Percentiles rank a stretch among this genome's conserved stretches.
These are phyloP conservation scores for Solanum sitiens DNA, from an alignment of 257 asterid species.

Conservation along the genomic window DNA sequence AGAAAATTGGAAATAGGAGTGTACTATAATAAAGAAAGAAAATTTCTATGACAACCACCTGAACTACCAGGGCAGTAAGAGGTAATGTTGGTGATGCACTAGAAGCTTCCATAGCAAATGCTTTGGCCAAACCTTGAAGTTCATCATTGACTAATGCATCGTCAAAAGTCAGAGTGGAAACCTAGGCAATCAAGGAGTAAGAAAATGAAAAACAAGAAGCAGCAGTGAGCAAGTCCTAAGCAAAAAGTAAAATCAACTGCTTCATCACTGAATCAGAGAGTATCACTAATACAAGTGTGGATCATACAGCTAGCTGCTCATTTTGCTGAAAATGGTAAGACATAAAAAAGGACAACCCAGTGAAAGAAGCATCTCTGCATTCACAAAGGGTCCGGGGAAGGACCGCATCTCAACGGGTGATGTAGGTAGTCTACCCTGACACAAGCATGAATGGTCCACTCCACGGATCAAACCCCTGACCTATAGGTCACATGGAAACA, in stretches of 20 bases:
- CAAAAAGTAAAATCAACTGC: background rate
- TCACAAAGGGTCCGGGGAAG: background rate
- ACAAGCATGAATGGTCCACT: background rate
- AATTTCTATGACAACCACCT: conserved; percentile 29
- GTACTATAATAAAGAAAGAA: background rate
- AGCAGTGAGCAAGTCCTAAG: background rate
- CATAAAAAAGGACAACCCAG: background rate
- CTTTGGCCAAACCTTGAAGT: conserved; percentile 58
- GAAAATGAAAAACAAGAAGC: background rate
- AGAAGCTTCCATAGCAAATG: conserved; percentile 50
- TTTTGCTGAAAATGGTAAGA: background rate
- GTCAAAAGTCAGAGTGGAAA: conserved; percentile 54
- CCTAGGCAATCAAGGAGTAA: conserved; percentile 22
- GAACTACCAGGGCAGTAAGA: conserved; percentile 66
- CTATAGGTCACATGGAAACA: background rate
- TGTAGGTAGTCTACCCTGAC: background rate
- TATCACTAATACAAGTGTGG: background rate
- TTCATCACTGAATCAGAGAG: background rate
- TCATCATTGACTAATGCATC: conserved; percentile 51
- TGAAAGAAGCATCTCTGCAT: background rate
- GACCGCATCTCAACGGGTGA: background rate
- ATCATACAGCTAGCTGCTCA: background rate
- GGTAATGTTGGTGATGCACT: conserved; percentile 59
- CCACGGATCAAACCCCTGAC: background rate
- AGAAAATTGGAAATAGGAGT: background rate